A percentile compares a stretch with the other conserved stretches of the same genome.
These are phyloP conservation scores for Clathrospora elynae DNA, from an alignment of 2,329 filamentous ascomycete genomes.

Conservation along the genomic window DNA sequence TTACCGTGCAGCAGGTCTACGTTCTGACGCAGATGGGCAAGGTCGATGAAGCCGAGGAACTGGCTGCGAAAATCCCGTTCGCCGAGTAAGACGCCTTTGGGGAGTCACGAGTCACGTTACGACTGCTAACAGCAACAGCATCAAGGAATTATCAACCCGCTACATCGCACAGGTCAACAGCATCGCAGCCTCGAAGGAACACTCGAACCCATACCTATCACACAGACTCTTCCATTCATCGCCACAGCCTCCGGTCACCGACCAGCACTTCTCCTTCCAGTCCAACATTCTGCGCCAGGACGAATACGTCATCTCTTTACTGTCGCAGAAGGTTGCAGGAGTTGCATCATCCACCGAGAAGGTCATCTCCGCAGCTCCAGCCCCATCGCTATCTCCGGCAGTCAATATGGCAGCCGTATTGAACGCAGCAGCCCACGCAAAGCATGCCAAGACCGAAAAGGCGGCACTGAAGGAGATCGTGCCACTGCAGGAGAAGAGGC, in stretches of 20 bases:
- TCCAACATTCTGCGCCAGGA: conserved; percentile 66
- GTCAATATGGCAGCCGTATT: conserved; percentile 65
- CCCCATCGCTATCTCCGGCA: conserved; percentile 55
- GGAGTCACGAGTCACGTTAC: not conserved
- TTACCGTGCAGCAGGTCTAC: conserved; percentile 76
- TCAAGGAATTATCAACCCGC: conserved; percentile 69
- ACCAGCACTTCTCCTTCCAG: conserved; percentile 76
- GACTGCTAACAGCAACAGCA: conserved; percentile 51
- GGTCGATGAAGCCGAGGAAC: conserved; percentile 65
- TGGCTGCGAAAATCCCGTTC: conserved; percentile 66
- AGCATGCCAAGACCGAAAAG: conserved; percentile 64
- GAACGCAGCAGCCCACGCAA: conserved; percentile 75
- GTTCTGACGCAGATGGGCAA: conserved; percentile 71
- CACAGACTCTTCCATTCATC: conserved; percentile 66
- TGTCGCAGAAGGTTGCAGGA: conserved; percentile 70
- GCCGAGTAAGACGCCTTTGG: conserved; percentile 59
- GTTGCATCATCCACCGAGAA: conserved; percentile 62
- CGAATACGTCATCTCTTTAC: conserved; percentile 66
- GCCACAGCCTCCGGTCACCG: conserved; percentile 59
- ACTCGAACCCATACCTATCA: conserved; percentile 69
- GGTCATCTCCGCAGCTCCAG: conserved; percentile 53
- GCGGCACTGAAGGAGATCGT: conserved; percentile 72
- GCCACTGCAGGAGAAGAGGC: conserved; percentile 71
- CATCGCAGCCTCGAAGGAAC: conserved; percentile 54
- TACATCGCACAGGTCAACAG: conserved; percentile 71